Conservation (phyloP, 1,139 yeast species). For the Suhomyces bolitotheri region DNA sequence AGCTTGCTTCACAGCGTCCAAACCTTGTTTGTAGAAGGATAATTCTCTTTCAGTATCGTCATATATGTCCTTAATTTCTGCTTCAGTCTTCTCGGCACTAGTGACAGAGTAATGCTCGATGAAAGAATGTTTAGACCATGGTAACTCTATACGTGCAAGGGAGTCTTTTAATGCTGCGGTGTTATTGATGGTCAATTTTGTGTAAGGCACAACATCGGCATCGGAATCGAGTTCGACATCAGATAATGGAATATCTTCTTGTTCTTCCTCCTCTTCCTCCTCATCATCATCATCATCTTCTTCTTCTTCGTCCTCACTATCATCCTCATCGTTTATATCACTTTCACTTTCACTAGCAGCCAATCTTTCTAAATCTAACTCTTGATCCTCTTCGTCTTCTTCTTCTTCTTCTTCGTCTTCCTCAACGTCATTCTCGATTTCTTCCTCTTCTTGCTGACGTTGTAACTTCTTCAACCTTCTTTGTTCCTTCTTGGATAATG, state of each 20-base stretch:
- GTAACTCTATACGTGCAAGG: conserved; percentile 65
- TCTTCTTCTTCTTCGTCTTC: conserved; percentile 30
- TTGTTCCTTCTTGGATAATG: conserved; percentile 62
- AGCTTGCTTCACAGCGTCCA: conserved; percentile 78
- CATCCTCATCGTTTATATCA: conserved; percentile 43
- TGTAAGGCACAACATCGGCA: conserved; percentile 86
- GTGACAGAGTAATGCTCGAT: conserved; percentile 80
- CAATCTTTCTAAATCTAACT: conserved; percentile 53
- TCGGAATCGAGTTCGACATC: conserved; percentile 83
- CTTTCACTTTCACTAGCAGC: conserved; percentile 54
- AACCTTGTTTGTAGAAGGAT: conserved; percentile 79
- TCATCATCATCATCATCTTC: conserved; percentile 43
- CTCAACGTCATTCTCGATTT: conserved; percentile 29
- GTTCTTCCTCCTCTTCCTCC: conserved; percentile 45
- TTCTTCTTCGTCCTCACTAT: conserved; percentile 45
- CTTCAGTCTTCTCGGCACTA: conserved; percentile 58
- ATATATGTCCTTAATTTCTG: conserved; percentile 79
- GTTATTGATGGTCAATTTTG: conserved; percentile 79
- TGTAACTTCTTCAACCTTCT: conserved; percentile 58
- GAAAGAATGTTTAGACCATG: conserved; percentile 72
- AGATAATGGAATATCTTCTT: conserved; percentile 71
- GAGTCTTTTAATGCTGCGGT: conserved; percentile 68
- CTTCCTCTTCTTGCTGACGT: conserved; percentile 21
- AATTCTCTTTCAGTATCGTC: conserved; percentile 84
- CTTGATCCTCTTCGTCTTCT: conserved; percentile 33